phyloP scores from a whole-genome alignment of 805 yeast genomes.

The Lipomyces mesembrius region DNA sequence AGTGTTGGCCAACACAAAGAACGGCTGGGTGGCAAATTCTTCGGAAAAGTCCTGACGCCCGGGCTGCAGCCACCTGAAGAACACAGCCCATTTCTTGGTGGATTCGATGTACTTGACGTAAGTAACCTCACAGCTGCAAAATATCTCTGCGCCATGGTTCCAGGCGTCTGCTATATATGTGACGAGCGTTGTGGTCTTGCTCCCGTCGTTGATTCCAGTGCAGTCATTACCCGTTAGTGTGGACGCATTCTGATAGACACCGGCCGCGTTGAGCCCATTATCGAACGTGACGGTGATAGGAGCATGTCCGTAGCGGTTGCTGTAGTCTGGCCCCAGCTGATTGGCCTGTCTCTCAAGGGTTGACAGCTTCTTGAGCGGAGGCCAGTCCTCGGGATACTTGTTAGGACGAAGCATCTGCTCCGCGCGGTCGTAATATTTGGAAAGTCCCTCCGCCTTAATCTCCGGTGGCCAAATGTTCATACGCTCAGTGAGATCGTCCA shows the following conservation, averaged over 20 bases:
- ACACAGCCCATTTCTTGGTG: not conserved
- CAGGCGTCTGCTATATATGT: not conserved
- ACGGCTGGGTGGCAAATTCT: not conserved
- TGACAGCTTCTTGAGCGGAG: not conserved
- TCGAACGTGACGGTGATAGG: not conserved
- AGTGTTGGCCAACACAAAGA: not conserved
- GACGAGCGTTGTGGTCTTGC: not conserved
- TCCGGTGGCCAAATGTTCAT: not conserved
- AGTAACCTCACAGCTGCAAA: not conserved
- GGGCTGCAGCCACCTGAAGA: not conserved
- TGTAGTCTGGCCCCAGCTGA: not conserved
- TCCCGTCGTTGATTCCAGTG: conserved; percentile 1
- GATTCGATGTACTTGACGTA: not conserved
- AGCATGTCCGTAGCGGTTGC: not conserved
- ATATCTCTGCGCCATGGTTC: not conserved
- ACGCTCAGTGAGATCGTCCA: conserved; percentile 1
- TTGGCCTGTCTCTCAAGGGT: not conserved
- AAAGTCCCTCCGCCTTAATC: not conserved
- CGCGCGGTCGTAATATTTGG: not conserved
- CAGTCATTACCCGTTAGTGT: not conserved
- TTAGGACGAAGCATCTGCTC: not conserved
- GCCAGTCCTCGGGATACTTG: not conserved
- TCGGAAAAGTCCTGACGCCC: not conserved
- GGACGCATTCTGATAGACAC: not conserved
- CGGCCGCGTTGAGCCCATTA: not conserved